phyloP scores from a whole-genome alignment of 2,329 filamentous ascomycete species.

The Microcyclospora pomicola region DNA sequence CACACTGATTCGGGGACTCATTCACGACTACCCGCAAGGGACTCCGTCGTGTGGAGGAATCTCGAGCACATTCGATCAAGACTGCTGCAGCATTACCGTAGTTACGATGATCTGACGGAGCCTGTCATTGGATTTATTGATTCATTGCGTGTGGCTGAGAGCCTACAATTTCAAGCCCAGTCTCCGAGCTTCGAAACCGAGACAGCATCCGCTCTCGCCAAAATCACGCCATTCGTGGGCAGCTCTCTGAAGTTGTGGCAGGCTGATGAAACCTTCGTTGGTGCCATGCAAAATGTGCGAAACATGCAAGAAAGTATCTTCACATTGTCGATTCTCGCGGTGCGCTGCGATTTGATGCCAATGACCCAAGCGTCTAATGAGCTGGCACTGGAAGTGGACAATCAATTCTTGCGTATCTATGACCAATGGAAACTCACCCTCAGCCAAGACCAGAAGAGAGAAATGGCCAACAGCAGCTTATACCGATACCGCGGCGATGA shows the following conservation, averaged over 20 bases:
- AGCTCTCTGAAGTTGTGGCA: constrained; percentile 10
- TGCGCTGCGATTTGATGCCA: constrained; percentile 6
- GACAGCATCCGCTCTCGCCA: neutral
- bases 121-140: constrained; percentile 68
- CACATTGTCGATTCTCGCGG: constrained; percentile 12
- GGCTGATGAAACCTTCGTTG: constrained; percentile 11
- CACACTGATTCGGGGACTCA: neutral
- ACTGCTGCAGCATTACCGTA: constrained; percentile 54
- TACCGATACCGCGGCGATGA: constrained; percentile 71
- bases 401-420: constrained; percentile 60
- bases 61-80: constrained; percentile 51
- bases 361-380: constrained; percentile 4
- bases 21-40: neutral
- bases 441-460: constrained; percentile 59
- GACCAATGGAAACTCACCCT: constrained; percentile 68
- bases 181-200: neutral
- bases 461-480: constrained; percentile 58
- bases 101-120: constrained; percentile 72
- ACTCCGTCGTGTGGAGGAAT: constrained; percentile 16
- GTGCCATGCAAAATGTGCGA: constrained; percentile 4
- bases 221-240: constrained; percentile 13
- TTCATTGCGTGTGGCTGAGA: constrained; percentile 40
- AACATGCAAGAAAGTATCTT: constrained; percentile 12
- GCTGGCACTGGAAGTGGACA: constrained; percentile 41
- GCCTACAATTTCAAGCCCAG: constrained; percentile 3